Base-by-base conservation (phyloP, 208 protist species). In the Trypanosoma cruzi region DNA sequence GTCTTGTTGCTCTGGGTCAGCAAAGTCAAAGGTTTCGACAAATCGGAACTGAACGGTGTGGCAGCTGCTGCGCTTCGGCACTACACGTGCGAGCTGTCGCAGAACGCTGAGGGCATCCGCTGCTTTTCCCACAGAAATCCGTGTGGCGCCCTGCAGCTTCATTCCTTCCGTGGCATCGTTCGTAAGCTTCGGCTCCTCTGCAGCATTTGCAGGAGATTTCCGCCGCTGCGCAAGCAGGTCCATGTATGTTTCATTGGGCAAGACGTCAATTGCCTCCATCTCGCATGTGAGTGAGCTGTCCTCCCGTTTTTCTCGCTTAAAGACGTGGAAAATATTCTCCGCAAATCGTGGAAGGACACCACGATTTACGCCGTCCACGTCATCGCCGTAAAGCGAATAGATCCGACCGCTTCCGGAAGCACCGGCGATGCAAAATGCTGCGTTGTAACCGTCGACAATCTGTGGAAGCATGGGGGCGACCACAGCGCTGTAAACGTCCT, bases 21-120 rank as follows among this genome's bases (percentile, higher is more conserved):
- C 64, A 71, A 96, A 96, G 67, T 88, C 79, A 64, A 90, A 92
- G 5, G 90, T 90, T 71, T 96, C 88, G 4, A 86, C 90, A 76
- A 96, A 88, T 75, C 82, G 87, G 36, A 96, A 46, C 22, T 57
- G 78, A 20, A 96, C 84, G 0, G 82, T 86, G 72, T 93, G 88
- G 13, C 84, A 90, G 71, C 68, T 68, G 78, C 80, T 91, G 29
- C 88, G 90, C 76, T 87, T 88, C 34, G 74, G 50, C 7, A 85
- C 78, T 24, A 77, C 64, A 42, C 73, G 79, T 31, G 75, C 36
- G 10, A 92, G 61, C 60, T 96, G 77, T 54, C 80, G 71, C 14
- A 96, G 49, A 8, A 75, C n/a, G 22, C 68, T 62, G 6, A 77
- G 67, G 29, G 85, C 40, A 50, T 90, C 86, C 0, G 64, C 44